A percentile compares a stretch with the other conserved stretches of the same genome.
Evolutionary conservation across 345 rosid species (phyloP).

Genomic region (Eucalyptus microcorys): DNA sequence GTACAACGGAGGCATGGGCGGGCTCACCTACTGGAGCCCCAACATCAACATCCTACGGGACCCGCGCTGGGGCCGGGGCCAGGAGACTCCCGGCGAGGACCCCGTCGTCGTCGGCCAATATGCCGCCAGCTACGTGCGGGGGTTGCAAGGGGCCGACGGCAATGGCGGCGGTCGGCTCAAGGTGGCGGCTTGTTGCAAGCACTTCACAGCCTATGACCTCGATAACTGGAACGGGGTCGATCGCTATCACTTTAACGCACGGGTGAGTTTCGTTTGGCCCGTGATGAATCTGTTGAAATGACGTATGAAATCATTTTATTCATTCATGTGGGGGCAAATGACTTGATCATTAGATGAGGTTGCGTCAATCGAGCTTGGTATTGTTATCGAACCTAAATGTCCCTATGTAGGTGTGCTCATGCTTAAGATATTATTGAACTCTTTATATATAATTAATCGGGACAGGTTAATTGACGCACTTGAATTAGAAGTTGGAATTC

Average conservation of each 20-base stretch:
- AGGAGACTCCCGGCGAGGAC: conserved; percentile 93
- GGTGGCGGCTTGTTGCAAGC: conserved; percentile 84
- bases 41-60: conserved; percentile 69
- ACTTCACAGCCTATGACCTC: conserved; percentile 82
- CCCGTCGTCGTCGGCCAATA: conserved; percentile 62
- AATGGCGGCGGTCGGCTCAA: conserved; percentile 42
- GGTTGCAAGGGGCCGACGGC: conserved; percentile 54
- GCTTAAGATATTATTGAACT: background rate
- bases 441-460: background rate
- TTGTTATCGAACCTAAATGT: too few relatives aligned
- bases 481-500: background rate
- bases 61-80: conserved; percentile 92
- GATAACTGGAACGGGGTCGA: conserved; percentile 83
- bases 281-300: background rate
- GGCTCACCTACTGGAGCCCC: conserved; percentile 82
- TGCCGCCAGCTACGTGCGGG: conserved; percentile 69
- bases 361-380: too few relatives aligned
- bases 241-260: conserved; percentile 70
- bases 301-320: background rate
- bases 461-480: fast-evolving
- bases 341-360: background rate
- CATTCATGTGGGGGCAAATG: fast-evolving
- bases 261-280: conserved; percentile 10
- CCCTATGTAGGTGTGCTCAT: background rate
- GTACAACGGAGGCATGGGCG: conserved; percentile 54